Conservation (phyloP, 805 yeast species). For the Lipomyces chichibuensis region DNA sequence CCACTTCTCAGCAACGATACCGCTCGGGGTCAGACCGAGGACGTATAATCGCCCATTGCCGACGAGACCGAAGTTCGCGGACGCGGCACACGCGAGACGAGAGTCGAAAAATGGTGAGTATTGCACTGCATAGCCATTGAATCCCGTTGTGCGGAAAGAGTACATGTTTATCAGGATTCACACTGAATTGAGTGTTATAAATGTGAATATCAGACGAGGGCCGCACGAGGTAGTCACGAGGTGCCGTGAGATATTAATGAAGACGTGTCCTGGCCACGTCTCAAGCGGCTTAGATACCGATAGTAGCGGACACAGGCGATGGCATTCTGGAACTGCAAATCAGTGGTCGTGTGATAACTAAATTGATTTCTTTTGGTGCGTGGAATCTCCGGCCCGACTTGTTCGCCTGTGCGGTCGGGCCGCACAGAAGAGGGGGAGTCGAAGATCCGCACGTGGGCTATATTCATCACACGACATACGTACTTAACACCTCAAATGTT, state of each 20-base stretch:
- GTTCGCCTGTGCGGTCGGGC: background rate
- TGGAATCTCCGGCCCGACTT: background rate
- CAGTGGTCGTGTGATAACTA: background rate
- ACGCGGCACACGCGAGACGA: slow-evolving; percentile 83
- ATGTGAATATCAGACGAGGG: no score
- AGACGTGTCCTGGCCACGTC: background rate
- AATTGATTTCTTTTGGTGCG: background rate
- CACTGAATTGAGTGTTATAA: no score
- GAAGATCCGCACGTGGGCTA: background rate
- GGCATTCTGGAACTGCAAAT: background rate
- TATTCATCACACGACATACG: background rate
- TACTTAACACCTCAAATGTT: background rate
- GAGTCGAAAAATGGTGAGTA: slow-evolving; percentile 93
- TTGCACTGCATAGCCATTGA: slow-evolving; percentile 82
- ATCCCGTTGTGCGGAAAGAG: slow-evolving; percentile 52
- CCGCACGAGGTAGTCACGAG: no score
- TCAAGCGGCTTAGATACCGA: background rate
- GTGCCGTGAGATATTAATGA: no score
- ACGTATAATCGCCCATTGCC: slow-evolving; percentile 87
- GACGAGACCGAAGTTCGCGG: slow-evolving; percentile 90
- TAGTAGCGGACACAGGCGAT: background rate
- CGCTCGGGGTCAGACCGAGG: slow-evolving; percentile 67
- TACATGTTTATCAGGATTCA: slow-evolving; percentile 16
- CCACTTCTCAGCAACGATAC: slow-evolving; percentile 49
- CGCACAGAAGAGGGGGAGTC: background rate